Evolutionary conservation across 2,329 filamentous ascomycete genomes (phyloP).

Genomic region (Ophiosphaerella narmari): DNA sequence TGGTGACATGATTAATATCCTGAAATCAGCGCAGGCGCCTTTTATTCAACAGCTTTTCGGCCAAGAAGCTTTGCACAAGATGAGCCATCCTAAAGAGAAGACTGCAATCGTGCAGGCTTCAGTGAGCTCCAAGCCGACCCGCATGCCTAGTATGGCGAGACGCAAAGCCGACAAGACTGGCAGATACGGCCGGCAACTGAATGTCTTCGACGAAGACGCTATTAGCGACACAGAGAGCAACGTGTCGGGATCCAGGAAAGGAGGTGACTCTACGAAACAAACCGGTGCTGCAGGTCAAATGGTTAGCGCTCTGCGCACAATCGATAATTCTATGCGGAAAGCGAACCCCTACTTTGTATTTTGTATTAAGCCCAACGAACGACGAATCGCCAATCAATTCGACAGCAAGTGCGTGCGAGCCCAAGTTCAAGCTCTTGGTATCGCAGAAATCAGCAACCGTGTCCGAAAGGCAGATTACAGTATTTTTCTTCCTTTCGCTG

Average conservation of each 20-base stretch:
- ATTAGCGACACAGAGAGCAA: slow-evolving; percentile 49
- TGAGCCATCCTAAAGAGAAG: slow-evolving; percentile 90
- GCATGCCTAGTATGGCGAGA: slow-evolving; percentile 90
- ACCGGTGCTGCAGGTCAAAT: slow-evolving; percentile 95
- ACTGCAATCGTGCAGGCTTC: slow-evolving; percentile 93
- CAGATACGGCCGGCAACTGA: slow-evolving; percentile 50
- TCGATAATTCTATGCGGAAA: slow-evolving; percentile 83
- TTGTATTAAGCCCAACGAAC: slow-evolving; percentile 95
- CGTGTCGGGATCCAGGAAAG: slow-evolving; percentile 48
- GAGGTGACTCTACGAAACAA: slow-evolving; percentile 53
- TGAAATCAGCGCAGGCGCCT: slow-evolving; percentile 83
- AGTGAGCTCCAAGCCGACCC: slow-evolving; percentile 91
- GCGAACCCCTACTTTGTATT: slow-evolving; percentile 97
- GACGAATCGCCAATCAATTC: slow-evolving; percentile 96
- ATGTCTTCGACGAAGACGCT: slow-evolving; percentile 53
- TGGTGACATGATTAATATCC: slow-evolving; percentile 91
- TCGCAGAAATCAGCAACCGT: slow-evolving; percentile 94
- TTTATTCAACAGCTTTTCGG: slow-evolving; percentile 92
- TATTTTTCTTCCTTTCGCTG: slow-evolving; percentile 91
- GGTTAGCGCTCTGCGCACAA: slow-evolving; percentile 83
- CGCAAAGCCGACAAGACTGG: slow-evolving; percentile 67
- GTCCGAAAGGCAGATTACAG: slow-evolving; percentile 94
- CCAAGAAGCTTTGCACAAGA: slow-evolving; percentile 90
- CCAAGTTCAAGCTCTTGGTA: slow-evolving; percentile 92
- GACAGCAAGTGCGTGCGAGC: slow-evolving; percentile 97